These are phyloP conservation scores for Margaritispora aquatica DNA, from an alignment of 495 filamentous ascomycete genomes.

Conservation along the genomic window DNA sequence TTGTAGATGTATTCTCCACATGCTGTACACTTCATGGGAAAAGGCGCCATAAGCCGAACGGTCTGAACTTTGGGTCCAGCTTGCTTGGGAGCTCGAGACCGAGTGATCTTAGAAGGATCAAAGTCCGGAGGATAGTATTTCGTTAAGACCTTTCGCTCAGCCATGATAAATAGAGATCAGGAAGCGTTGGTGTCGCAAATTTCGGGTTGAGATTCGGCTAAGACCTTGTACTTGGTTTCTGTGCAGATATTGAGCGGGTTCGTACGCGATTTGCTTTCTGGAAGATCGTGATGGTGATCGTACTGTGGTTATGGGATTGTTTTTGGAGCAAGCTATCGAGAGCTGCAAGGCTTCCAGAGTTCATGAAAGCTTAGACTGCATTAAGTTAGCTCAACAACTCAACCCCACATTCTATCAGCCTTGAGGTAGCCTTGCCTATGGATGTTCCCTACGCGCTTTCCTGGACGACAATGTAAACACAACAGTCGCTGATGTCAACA, in stretches of 20 bases:
- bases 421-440: constrained; percentile 1
- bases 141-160: constrained; percentile 82
- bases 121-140: constrained; percentile 97
- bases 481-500: not conserved
- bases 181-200: too few relatives aligned
- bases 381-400: too few relatives aligned
- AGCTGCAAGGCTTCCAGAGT: too few relatives aligned
- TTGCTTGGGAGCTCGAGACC: constrained; percentile 61
- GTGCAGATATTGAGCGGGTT: too few relatives aligned
- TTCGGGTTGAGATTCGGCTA: not conserved
- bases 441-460: not conserved
- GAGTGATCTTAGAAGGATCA: constrained; percentile 78
- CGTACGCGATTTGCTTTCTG: not conserved
- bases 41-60: constrained; percentile 96
- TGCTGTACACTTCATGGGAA: constrained; percentile 82
- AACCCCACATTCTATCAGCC: not conserved
- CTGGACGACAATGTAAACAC: not conserved
- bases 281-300: not conserved
- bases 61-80: constrained; percentile 76
- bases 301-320: too few relatives aligned
- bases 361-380: too few relatives aligned
- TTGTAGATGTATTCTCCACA: constrained; percentile 98
- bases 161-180: constrained; percentile 56
- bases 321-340: too few relatives aligned
- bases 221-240: too few relatives aligned